Evolutionary conservation across 2,329 filamentous ascomycete genomes (phyloP), one percentile per base, ranked within the genome.

Genomic region (Orbilia ellipsospora): DNA sequence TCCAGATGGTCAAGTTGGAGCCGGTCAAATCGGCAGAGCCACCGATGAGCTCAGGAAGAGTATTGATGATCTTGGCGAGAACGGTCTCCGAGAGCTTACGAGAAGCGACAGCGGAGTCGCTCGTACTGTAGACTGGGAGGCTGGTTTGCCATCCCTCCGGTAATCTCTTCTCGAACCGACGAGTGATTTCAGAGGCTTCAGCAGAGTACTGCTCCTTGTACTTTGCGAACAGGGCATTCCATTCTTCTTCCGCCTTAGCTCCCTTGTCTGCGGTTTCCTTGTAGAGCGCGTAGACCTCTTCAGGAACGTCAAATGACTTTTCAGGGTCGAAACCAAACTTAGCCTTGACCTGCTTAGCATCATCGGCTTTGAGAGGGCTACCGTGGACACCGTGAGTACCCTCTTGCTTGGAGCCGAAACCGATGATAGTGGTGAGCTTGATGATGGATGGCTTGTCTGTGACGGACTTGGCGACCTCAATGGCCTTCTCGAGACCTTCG

Each of bases 1-100:
- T 99, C 93, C 94, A 97, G 83, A 94, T 90, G 80, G 95, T 99
- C 87, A 98, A 90, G 89, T 99, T 99, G 83, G 95, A 98, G 82
- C 93, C 93, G 83, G 95, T 99, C 87, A 99, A 85, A 88, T 99
- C 95, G 80, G 95, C 95, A 78, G 95, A 99, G 81, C 95, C 95
- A 83, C 94, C 96, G 77, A 99, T 84, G 73, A 99, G 90, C 85
- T 98, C 95, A 79, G 95, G 95, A 66, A 99, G 82, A 79, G 86
- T 88, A 61, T 87, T 84, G 86, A 96, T 89, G 81, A 99, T 90
- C 84, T 94, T 94, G 86, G 90, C 87, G 79, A 99, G 89, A 73
- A 98, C 94, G 76, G 88, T 90, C 88, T 99, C 94, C 78, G 94
- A 98, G 74, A 98, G 90, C 88, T 98, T 99, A 83, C 95, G 91